phyloP scores from a whole-genome alignment of 2,329 filamentous ascomycete genomes.

The Exophiala mesophila region DNA sequence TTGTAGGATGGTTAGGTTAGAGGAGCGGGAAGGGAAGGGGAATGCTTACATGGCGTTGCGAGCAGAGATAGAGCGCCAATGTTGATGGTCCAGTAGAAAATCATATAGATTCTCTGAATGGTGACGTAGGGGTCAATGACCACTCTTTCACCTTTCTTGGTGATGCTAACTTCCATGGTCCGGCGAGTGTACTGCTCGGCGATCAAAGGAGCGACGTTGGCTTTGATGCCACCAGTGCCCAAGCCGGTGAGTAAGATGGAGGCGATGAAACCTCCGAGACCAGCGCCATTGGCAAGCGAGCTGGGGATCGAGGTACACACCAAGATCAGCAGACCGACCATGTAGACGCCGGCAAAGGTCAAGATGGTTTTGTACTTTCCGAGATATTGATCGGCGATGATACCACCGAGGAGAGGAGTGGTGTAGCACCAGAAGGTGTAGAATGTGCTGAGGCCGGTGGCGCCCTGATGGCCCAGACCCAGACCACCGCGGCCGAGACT shows the following conservation, averaged over 20 bases:
- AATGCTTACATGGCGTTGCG: slow-evolving; percentile 62
- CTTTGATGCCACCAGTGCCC: slow-evolving; percentile 75
- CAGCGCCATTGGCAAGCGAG: slow-evolving; percentile 55
- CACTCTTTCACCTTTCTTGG: slow-evolving; percentile 59
- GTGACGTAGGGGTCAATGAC: slow-evolving; percentile 66
- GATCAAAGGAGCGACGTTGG: slow-evolving; percentile 46
- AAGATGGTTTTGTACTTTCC: slow-evolving; percentile 66
- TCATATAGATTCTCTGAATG: slow-evolving; percentile 61
- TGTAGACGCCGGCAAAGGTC: slow-evolving; percentile 59
- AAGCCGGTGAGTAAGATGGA: slow-evolving; percentile 64
- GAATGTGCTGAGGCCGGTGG: slow-evolving; percentile 49
- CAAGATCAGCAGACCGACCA: slow-evolving; percentile 61
- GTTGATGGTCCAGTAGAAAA: slow-evolving; percentile 69
- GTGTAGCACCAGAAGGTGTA: slow-evolving; percentile 60
- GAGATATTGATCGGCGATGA: slow-evolving; percentile 62
- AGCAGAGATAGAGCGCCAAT: slow-evolving; percentile 60
- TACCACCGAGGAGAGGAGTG: slow-evolving; percentile 56
- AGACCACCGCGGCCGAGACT: slow-evolving; percentile 51
- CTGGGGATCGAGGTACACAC: slow-evolving; percentile 61
- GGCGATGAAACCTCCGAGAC: slow-evolving; percentile 60
- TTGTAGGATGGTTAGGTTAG: slow-evolving; percentile 7
- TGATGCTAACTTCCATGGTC: slow-evolving; percentile 56
- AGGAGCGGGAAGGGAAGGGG: slow-evolving; percentile 39
- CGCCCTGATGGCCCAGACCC: slow-evolving; percentile 53
- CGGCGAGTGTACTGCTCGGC: slow-evolving; percentile 37